These are phyloP conservation scores for Tardiomyces blankii DNA, from an alignment of 1,139 yeast genomes.

Conservation along the genomic window DNA sequence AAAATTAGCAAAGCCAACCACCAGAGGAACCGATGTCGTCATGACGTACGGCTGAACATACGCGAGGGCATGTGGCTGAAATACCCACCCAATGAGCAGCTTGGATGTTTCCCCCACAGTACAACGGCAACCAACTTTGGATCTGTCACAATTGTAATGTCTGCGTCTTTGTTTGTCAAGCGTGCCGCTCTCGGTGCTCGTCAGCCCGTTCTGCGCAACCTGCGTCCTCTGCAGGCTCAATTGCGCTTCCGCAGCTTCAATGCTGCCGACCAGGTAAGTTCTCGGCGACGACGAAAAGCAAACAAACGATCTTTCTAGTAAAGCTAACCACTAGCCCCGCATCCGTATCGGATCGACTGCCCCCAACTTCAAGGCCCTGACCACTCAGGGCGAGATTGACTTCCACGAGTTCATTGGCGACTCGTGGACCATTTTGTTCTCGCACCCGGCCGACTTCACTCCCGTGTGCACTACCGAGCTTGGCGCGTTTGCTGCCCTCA, in stretches of 20 bases:
- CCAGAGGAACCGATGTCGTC: no score
- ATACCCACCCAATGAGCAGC: no score
- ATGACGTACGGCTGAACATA: no score
- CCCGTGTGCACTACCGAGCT: slow-evolving; percentile 94
- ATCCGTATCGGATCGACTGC: slow-evolving; percentile 50
- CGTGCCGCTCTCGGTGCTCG: neutral
- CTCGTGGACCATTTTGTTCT: slow-evolving; percentile 75
- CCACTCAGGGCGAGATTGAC: slow-evolving; percentile 66
- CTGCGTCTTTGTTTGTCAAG: neutral
- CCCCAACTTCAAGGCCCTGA: slow-evolving; percentile 72
- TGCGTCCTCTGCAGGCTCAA: neutral
- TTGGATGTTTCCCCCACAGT: no score
- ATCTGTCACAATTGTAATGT: neutral
- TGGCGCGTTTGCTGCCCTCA: slow-evolving; percentile 80
- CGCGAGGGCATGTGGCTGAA: no score
- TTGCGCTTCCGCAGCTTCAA: neutral
- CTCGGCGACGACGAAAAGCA: no score
- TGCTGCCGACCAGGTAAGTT: neutral
- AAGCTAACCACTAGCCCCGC: neutral
- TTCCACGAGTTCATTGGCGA: slow-evolving; percentile 77
- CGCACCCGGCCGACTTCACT: slow-evolving; percentile 91
- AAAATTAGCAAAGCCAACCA: no score
- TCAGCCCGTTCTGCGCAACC: neutral
- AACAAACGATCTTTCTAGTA: no score
- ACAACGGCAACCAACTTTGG: no score